Base-by-base conservation (phyloP, 805 yeast genomes). In the Starmerella asiatica region DNA sequence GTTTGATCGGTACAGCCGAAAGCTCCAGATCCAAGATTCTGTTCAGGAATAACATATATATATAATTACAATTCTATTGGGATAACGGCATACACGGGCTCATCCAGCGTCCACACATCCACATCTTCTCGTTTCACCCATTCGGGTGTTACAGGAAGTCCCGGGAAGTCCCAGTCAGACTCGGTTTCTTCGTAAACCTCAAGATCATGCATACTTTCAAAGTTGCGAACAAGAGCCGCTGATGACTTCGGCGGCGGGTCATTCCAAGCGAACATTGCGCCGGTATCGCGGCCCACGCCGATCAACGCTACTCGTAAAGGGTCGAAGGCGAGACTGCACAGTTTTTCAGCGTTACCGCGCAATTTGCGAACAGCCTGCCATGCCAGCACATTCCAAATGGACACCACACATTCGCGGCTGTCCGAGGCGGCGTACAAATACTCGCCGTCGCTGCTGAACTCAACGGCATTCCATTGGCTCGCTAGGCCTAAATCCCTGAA, bases 1-100 rank as follows among this genome's bases (percentile, higher is more conserved):
- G 44, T 74, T 88, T 48, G 93, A 86, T 56, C 68, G 80, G 41
- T 93, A 86, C 55, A 83, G 94, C 8, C 74, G 94, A 60, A 71
- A 74, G 52, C 62, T 86, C 51, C 75, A 75, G 44, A 67, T 85
- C 50, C 68, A 80, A 53, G 94, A 84, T 32, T 38, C 54, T 4
- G 45, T 52, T 32, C 43, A 41, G 32, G 54, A 47, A 45, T 51
- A 35, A 37, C 5, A 12, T 23, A 11, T 23, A 24, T 16, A 6
- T 15, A 8, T 12, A 8, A 7, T 32, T 6, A 16, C 30, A 40
- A n/a, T 18, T 40, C 42, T 12, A 40, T 36, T 4, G 42, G 40
- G 15, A 43, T 34, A 11, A 29, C 27, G n/a, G 28, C 30, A 24
- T 38, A 20, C 19, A 27, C 33, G 9, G 48, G 45, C 11, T 27